Evolutionary conservation across 345 rosid genomes (phyloP).

Genomic region (Boechera divaricarpa): DNA sequence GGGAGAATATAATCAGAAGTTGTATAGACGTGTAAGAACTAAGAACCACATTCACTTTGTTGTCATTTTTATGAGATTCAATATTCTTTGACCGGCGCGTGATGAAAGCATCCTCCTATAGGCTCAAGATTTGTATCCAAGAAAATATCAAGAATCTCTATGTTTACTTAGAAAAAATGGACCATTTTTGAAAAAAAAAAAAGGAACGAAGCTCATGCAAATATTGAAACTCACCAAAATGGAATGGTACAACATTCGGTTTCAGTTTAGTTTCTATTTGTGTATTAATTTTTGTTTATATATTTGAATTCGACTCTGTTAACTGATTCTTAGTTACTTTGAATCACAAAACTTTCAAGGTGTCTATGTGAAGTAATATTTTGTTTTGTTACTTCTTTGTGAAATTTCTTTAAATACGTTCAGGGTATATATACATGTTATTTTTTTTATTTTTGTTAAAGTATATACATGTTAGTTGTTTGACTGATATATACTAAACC

Average conservation of each 20-base stretch:
- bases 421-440: background rate
- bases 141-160: conserved; percentile 20
- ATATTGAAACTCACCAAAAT: conserved; percentile 11
- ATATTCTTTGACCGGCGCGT: conserved; percentile 42
- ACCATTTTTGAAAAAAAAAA: background rate
- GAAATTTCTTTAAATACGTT: background rate
- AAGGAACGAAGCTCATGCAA: conserved; percentile 24
- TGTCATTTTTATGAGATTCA: conserved; percentile 34
- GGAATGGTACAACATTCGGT: conserved; percentile 7
- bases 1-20: conserved; percentile 33
- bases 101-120: conserved; percentile 26
- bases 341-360: background rate
- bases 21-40: conserved; percentile 32
- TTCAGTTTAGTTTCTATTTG: conserved; percentile 6
- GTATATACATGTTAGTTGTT: too few species aligned
- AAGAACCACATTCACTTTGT: conserved; percentile 37
- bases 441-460: too few species aligned
- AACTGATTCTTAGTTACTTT: background rate
- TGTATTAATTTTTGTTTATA: background rate
- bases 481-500: background rate
- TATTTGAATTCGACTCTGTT: background rate
- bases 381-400: background rate
- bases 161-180: conserved; percentile 26
- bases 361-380: background rate
- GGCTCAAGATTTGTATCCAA: conserved; percentile 28